Percentiles rank a stretch among this genome's conserved stretches.
These are phyloP conservation scores for Kwoniella pini DNA, from an alignment of 768 basidiomycete genomes.

Conservation along the genomic window DNA sequence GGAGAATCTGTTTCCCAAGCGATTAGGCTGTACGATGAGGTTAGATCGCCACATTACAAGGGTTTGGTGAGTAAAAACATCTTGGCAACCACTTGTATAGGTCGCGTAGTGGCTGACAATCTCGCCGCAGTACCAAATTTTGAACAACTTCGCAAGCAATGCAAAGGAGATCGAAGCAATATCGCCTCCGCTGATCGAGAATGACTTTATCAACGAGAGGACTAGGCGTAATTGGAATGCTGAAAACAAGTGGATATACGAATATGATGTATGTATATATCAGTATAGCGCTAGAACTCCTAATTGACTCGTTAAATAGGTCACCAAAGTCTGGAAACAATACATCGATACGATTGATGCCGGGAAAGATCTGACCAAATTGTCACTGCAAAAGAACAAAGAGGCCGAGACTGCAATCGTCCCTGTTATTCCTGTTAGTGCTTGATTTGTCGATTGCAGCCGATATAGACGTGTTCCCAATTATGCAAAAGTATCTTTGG, in stretches of 20 bases:
- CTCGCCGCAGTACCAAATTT: slow-evolving; percentile 12
- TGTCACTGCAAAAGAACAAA: slow-evolving; percentile 2
- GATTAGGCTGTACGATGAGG: slow-evolving; percentile 21
- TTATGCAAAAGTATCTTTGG: too few species aligned
- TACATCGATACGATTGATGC: slow-evolving; percentile 1
- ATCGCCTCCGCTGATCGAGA: slow-evolving; percentile 4
- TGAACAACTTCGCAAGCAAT: slow-evolving; percentile 16
- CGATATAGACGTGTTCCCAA: too few species aligned
- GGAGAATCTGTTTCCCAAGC: slow-evolving; percentile 13
- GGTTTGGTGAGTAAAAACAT: slow-evolving; percentile 31
- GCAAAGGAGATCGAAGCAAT: slow-evolving; percentile 22
- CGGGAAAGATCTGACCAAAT: neutral
- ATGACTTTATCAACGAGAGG: slow-evolving; percentile 21
- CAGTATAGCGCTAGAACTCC: too few species aligned
- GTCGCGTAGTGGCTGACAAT: neutral
- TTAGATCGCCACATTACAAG: slow-evolving; percentile 35
- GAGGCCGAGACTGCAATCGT: neutral
- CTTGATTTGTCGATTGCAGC: too few species aligned
- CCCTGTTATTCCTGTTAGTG: neutral
- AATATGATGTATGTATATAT: slow-evolving; percentile 23
- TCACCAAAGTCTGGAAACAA: slow-evolving; percentile 22
- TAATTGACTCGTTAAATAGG: neutral
- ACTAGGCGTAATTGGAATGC: slow-evolving; percentile 11
- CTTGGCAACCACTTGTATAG: too few species aligned
- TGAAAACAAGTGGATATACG: slow-evolving; percentile 25